Evolutionary conservation across 2,329 filamentous ascomycete species (phyloP).

Genomic region (Alternaria postmessia): DNA sequence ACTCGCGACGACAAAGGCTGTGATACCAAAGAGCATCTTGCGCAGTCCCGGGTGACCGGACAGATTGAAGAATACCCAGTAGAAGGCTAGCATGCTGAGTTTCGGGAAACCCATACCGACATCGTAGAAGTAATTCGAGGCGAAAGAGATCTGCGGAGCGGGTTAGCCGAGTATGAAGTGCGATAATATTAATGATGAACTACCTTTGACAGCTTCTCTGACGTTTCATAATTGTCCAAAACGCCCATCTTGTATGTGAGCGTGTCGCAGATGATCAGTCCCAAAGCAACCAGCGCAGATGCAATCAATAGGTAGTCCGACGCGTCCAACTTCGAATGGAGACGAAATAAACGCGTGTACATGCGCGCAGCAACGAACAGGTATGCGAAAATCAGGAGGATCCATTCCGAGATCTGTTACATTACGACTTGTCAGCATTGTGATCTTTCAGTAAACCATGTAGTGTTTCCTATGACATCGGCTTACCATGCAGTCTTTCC

Average conservation of each 20-base stretch:
- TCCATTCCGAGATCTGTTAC: conserved; percentile 32
- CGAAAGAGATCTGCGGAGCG: conserved; percentile 27
- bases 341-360: conserved; percentile 24
- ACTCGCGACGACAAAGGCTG: conserved; percentile 28
- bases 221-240: conserved; percentile 27
- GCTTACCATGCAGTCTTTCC: conserved; percentile 29
- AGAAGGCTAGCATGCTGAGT: conserved; percentile 36
- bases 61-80: conserved; percentile 34
- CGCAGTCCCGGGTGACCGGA: conserved; percentile 26
- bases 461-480: not conserved
- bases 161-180: not conserved
- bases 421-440: not conserved
- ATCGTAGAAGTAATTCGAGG: conserved; percentile 38
- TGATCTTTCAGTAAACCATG: not conserved
- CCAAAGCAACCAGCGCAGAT: conserved; percentile 18
- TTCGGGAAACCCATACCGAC: conserved; percentile 37
- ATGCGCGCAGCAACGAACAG: conserved; percentile 28
- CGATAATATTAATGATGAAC: not conserved
- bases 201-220: conserved; percentile 30
- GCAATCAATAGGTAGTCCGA: conserved; percentile 27
- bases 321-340: conserved; percentile 25
- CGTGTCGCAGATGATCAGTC: conserved; percentile 28
- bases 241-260: conserved; percentile 20
- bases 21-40: conserved; percentile 32
- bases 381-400: conserved; percentile 27